Conservation (phyloP, 805 yeast species). For the Saturnispora ahearnii region DNA sequence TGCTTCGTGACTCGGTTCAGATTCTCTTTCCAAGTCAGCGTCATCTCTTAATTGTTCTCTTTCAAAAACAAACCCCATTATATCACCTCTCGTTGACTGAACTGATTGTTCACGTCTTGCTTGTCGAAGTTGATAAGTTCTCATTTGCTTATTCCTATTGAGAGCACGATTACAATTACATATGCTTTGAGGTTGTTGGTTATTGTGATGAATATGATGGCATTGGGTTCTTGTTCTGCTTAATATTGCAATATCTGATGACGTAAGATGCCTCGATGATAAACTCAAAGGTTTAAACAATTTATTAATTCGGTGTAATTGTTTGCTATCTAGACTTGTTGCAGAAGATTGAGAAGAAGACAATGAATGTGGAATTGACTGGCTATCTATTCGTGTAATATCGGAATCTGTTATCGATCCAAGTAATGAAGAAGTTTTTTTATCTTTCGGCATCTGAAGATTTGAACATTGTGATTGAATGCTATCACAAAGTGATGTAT, state of each 20-base stretch:
- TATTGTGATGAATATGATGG: background rate
- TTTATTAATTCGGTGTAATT: constrained; percentile 8
- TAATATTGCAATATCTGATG: background rate
- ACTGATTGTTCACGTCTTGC: constrained; percentile 13
- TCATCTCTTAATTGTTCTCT: constrained; percentile 17
- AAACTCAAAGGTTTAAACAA: constrained; percentile 19
- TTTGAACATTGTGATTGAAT: too few relatives aligned
- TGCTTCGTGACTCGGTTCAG: constrained; percentile 12
- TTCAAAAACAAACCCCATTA: constrained; percentile 22
- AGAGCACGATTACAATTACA: constrained; percentile 2
- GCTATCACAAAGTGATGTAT: too few relatives aligned
- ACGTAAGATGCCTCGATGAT: background rate
- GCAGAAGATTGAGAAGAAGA: background rate
- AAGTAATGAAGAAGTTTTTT: too few relatives aligned
- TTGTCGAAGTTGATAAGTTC: constrained; percentile 7
- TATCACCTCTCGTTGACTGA: constrained; percentile 18
- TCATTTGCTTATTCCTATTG: constrained; percentile 5
- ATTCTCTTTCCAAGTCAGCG: constrained; percentile 15
- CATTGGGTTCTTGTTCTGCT: background rate
- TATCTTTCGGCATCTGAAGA: too few relatives aligned
- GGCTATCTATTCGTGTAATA: background rate
- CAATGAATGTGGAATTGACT: background rate
- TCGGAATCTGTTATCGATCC: background rate
- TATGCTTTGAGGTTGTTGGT: background rate
- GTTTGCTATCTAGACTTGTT: background rate